Evolutionary conservation across 768 basidiomycete species (phyloP), one percentile per base, ranked within the genome.

Genomic region (Lactarius deliciosus): DNA sequence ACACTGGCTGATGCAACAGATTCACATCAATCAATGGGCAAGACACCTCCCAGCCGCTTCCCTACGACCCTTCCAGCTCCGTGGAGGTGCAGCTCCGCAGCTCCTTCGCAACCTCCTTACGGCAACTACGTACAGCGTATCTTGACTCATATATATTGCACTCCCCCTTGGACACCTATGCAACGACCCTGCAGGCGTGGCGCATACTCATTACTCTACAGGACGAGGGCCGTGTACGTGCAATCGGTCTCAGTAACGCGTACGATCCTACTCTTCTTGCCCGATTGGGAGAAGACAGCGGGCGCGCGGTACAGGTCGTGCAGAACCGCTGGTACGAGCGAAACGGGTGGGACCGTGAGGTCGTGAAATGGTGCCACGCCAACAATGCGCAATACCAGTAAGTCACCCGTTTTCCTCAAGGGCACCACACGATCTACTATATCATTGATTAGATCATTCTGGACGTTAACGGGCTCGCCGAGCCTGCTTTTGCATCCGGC

Each of bases 241-340:
- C 78, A 72, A 90, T 92, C 56, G 92, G 92, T 1, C 78, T 95
- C 57, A 90, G 90, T 77, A 94, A 94, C 73, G 81, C 85, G 5
- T 92, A 94, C 71, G 87, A 91, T 65, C 80, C 86, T 2, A 72
- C 72, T 4, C 65, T 85, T 15, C 81, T 95, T 16, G 75, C 78
- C 34, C 80, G 81, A 18, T 75, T 92, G 54, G 81, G 80, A 43
- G 77, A 80, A 20, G 78, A 82, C 70, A 78, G 86, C 62, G 81
- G 83, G 66, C 57, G 75, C 38, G 73, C 73, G 57, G 83, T 90
- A 5, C 83, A 90, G 64, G 84, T 92, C 36, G 90, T 94, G 18
- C 92, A 93, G 75, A 91, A 92, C 74, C 79, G 92, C 58, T 96
- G 92, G 92, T 89, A 87, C 71, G 86, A 92, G 74, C 87, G 85